Base-by-base conservation (phyloP, 768 basidiomycete genomes). In the Myochromella boudieri region DNA sequence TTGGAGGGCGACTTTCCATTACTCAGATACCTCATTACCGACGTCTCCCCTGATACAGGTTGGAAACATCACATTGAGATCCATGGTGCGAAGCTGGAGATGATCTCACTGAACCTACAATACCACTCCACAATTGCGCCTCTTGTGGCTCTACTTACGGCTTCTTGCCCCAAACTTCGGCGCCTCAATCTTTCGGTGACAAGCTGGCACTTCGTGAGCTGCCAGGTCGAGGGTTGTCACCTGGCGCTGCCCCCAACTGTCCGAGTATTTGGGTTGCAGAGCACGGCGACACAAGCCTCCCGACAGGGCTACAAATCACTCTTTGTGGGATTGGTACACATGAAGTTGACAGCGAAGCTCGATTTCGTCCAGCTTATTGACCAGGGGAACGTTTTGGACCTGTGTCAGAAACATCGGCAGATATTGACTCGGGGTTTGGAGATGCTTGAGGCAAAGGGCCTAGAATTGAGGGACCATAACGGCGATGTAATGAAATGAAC, bases 381-480 rank as follows among this genome's bases (percentile, higher is more conserved):
- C 11, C 14, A n/a, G 20, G 47, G 44, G 11, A 55, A 49, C 27
- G 53, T 55, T 1, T 32, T 6, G 9, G 47, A 55, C 28, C 17
- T 59, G 6, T 11, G 29, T 18, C 34, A 45, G 17, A 49, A 45
- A 28, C 58, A 59, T 49, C 39, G 18, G 39, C 11, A 4, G 5
- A 22, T 38, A 6, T 39, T 56, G 28, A 32, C 41, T 9, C 6
- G 1, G 9, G 49, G 46, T 37, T 12, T 52, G 10, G 26, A 29
- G 7, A 48, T 48, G 24, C 48, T 55, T 9, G 31, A 17, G 9
- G 17, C 26, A 21, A 44, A 39, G 27, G 46, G 54, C 20, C 18
- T 58, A 14, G 39, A 51, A 20, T 22, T 58, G 10, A 43, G 40
- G 14, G 51, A 58, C 38, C 49, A 53, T 31, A 46, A 55, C 37